A percentile compares a stretch with the other conserved stretches of the same genome.
Conservation (phyloP, 148 eudicot genomes). For the Tetragonia tetragonoides region DNA sequence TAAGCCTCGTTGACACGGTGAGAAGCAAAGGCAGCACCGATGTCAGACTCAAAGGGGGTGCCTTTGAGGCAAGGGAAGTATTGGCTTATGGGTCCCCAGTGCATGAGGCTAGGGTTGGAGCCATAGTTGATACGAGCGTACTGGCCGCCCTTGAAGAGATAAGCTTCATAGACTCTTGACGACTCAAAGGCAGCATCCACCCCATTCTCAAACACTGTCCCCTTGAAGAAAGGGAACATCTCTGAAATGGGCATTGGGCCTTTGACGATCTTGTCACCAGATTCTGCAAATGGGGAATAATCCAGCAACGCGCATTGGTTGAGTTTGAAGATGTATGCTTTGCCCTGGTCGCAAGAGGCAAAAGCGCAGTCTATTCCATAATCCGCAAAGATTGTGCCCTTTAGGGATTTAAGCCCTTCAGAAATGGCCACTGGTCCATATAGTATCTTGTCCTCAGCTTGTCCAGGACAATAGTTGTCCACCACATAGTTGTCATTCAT, state of each 20-base stretch:
- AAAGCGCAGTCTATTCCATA: conserved; percentile 12
- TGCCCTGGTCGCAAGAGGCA: background rate
- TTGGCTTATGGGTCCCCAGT: background rate
- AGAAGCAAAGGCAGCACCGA: conserved; percentile 1
- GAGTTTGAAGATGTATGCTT: background rate
- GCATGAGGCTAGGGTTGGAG: too few relatives aligned
- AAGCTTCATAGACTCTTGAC: background rate
- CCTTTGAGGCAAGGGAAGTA: background rate
- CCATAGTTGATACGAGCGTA: background rate
- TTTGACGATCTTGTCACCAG: background rate
- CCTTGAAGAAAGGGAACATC: conserved; percentile 9
- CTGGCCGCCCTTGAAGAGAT: background rate
- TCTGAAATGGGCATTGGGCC: background rate
- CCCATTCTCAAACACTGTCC: background rate
- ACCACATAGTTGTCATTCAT: background rate
- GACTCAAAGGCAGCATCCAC: conserved; percentile 18
- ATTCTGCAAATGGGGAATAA: background rate
- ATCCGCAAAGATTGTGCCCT: conserved; percentile 2
- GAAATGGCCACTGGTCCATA: background rate
- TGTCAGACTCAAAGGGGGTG: background rate
- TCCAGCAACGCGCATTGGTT: background rate
- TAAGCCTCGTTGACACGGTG: background rate
- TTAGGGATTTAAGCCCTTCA: background rate
- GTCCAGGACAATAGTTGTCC: background rate
- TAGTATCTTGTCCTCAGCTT: background rate